Conservation (phyloP, 1,284 basidiomycete genomes). For the Papiliotrema nemorosa region DNA sequence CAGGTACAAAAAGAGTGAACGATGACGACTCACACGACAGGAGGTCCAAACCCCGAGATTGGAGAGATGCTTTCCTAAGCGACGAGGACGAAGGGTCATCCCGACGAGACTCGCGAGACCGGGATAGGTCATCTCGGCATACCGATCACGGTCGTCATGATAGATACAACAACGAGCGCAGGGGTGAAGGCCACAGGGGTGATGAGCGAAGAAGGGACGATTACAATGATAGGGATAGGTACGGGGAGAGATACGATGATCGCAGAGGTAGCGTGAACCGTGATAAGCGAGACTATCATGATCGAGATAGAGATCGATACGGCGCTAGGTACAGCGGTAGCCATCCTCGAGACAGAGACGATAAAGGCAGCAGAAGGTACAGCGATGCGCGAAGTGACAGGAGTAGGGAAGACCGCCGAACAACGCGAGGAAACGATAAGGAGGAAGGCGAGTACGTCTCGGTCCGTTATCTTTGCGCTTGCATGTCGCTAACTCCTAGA, state of each 20-base stretch:
- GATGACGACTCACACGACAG: slow-evolving; percentile 18
- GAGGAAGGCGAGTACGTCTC: slow-evolving; percentile 45
- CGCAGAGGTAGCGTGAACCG: background rate
- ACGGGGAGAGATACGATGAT: background rate
- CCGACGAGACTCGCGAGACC: slow-evolving; percentile 8
- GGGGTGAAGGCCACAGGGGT: slow-evolving; percentile 6
- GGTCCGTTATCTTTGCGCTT: background rate
- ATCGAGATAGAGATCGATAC: background rate
- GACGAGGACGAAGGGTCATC: slow-evolving; percentile 18
- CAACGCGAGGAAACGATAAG: background rate
- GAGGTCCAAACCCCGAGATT: slow-evolving; percentile 63
- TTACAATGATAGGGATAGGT: slow-evolving; percentile 9
- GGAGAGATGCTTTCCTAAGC: slow-evolving; percentile 68
- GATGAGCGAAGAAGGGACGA: slow-evolving; percentile 9
- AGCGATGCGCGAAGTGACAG: too few species aligned
- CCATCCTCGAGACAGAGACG: too few species aligned
- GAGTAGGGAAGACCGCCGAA: too few species aligned
- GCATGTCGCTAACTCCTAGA: background rate
- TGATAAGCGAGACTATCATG: background rate
- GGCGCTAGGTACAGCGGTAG: background rate
- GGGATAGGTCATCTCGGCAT: too few species aligned
- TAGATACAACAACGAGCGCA: slow-evolving; percentile 5
- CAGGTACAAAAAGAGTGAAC: slow-evolving; percentile 30
- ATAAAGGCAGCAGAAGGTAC: too few species aligned
- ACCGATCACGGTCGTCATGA: too few species aligned